phyloP scores from a whole-genome alignment of 1,139 yeast species.

The Blastobotrys petasosporus region DNA sequence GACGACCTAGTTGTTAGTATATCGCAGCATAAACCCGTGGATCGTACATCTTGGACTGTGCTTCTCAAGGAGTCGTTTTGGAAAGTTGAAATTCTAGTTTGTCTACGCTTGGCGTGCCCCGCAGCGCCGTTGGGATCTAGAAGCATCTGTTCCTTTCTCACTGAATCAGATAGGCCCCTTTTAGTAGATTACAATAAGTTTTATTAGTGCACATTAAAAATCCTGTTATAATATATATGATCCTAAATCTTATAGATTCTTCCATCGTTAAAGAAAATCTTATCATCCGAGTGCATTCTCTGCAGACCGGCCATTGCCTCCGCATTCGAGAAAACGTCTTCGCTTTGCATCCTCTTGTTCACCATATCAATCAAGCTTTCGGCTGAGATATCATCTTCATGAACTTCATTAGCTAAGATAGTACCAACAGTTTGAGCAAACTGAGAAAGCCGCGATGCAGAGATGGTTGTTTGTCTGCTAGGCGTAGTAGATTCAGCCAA shows the following conservation, averaged over 20 bases:
- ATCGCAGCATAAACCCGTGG: neutral
- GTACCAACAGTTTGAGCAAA: slow-evolving; percentile 33
- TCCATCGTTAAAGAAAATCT: slow-evolving; percentile 30
- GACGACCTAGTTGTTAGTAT: slow-evolving; percentile 2
- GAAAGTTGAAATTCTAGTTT: slow-evolving; percentile 1
- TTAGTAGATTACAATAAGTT: neutral
- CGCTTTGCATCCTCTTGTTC: slow-evolving; percentile 32
- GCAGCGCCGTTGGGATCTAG: neutral
- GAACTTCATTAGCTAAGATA: slow-evolving; percentile 29
- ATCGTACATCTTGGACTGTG: slow-evolving; percentile 2
- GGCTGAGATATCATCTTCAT: slow-evolving; percentile 27
- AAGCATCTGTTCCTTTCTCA: neutral
- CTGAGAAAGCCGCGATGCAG: slow-evolving; percentile 29
- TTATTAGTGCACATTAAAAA: neutral
- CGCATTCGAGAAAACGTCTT: slow-evolving; percentile 32
- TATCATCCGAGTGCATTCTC: slow-evolving; percentile 34
- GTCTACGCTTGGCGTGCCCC: neutral
- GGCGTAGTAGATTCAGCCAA: slow-evolving; percentile 17
- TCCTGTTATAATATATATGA: neutral
- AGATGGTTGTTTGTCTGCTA: slow-evolving; percentile 25
- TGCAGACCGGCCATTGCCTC: slow-evolving; percentile 36
- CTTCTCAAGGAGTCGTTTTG: neutral
- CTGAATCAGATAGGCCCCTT: neutral
- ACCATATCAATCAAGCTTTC: slow-evolving; percentile 29
- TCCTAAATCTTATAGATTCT: slow-evolving; percentile 11